Conservation (phyloP, 805 yeast genomes). For the Kazachstania taianensis region DNA sequence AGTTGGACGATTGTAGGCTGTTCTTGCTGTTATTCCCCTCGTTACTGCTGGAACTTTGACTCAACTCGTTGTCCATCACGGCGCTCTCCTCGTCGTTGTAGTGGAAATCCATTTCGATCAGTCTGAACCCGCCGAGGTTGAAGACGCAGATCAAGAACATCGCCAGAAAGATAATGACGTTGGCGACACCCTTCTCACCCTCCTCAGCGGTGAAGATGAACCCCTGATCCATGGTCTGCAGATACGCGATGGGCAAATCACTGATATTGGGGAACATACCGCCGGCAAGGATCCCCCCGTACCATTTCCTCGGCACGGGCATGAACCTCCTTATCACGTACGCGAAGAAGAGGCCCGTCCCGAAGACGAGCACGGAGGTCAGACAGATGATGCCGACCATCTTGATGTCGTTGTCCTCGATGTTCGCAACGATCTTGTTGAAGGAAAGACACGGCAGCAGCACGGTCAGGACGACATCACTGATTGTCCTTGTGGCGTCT, state of each 20-base stretch:
- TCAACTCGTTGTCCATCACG: conserved; percentile 4
- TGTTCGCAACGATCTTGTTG: conserved; percentile 49
- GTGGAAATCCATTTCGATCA: conserved; percentile 60
- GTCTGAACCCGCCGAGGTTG: conserved; percentile 62
- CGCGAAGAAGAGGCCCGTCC: conserved; percentile 42
- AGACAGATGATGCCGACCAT: conserved; percentile 55
- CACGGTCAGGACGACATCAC: conserved; percentile 51
- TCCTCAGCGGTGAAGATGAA: conserved; percentile 46
- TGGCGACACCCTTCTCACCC: conserved; percentile 72
- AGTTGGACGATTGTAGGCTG: neutral
- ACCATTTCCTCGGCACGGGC: conserved; percentile 57
- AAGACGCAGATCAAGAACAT: conserved; percentile 57
- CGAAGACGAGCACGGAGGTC: conserved; percentile 41
- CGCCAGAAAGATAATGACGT: conserved; percentile 66
- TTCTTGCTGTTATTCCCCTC: neutral
- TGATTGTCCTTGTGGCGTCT: conserved; percentile 50
- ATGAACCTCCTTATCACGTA: conserved; percentile 17
- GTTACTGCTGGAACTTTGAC: neutral
- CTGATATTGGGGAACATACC: conserved; percentile 68
- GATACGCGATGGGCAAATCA: conserved; percentile 68
- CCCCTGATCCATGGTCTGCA: conserved; percentile 58
- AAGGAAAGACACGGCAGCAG: conserved; percentile 61
- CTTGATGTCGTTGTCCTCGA: conserved; percentile 56
- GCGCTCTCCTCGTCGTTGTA: conserved; percentile 21
- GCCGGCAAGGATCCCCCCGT: conserved; percentile 59